Evolutionary conservation across 345 rosid genomes (phyloP).

Genomic region (Turnera subulata): DNA sequence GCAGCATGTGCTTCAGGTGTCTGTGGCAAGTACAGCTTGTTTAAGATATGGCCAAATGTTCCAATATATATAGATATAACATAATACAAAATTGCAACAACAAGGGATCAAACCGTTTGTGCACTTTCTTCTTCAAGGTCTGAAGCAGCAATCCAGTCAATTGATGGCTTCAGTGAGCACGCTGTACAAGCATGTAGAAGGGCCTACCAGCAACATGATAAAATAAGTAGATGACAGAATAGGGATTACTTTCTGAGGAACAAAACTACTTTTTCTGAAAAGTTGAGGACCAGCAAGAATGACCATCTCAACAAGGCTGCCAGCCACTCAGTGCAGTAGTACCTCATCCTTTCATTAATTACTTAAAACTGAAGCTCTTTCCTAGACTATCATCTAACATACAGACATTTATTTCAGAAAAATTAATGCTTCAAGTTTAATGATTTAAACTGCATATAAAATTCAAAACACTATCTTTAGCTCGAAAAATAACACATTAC

Average conservation of each 20-base stretch:
- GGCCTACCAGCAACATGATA: conserved; percentile 19
- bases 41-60: neutral
- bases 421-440: too few relatives aligned
- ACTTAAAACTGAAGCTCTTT: neutral
- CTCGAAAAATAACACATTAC: neutral
- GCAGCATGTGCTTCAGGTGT: conserved; percentile 33
- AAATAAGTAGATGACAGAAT: neutral
- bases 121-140: conserved; percentile 36
- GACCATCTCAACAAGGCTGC: too few relatives aligned
- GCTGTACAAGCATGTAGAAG: conserved; percentile 33
- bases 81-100: conserved; percentile 1
- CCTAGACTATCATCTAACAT: neutral
- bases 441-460: too few relatives aligned
- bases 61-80: neutral
- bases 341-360: neutral
- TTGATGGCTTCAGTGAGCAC: conserved; percentile 30
- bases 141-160: conserved; percentile 38
- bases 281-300: neutral
- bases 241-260: neutral
- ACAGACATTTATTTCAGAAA: too few relatives aligned
- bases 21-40: conserved; percentile 10
- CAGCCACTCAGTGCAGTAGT: too few relatives aligned
- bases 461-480: neutral
- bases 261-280: neutral
- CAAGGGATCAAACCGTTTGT: conserved; percentile 14